phyloP scores from a whole-genome alignment of 495 filamentous ascomycete species.

The Penicillium canescens region DNA sequence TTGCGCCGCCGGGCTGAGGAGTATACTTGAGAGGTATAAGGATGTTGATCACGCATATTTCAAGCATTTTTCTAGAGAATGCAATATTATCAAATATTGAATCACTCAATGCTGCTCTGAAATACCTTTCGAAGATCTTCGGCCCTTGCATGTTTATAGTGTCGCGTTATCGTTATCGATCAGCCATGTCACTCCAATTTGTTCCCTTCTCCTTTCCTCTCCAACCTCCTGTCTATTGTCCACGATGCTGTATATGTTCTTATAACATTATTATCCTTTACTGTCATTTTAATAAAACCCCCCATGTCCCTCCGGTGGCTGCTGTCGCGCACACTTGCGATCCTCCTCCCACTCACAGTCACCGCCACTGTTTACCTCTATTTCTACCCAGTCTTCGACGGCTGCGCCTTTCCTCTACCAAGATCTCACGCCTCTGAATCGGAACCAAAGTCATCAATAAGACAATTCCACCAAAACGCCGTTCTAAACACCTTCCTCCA shows the following conservation, averaged over 20 bases:
- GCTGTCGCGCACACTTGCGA: conserved; percentile 59
- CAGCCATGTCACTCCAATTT: background rate
- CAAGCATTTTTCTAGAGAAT: no score
- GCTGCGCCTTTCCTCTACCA: conserved; percentile 78
- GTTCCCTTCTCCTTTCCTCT: conserved; percentile 1
- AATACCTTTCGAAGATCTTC: background rate
- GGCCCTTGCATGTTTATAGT: background rate
- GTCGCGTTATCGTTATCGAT: background rate
- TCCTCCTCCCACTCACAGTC: conserved; percentile 71
- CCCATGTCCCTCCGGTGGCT: conserved; percentile 57
- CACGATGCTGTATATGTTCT: conserved; percentile 24
- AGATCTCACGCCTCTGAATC: conserved; percentile 12
- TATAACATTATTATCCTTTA: conserved; percentile 13
- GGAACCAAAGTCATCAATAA: conserved; percentile 8
- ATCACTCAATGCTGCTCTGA: background rate
- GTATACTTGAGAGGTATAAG: background rate
- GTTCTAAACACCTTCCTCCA: conserved; percentile 49
- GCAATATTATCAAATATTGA: no score
- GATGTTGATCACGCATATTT: background rate
- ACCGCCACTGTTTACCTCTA: conserved; percentile 77
- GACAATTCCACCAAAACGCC: conserved; percentile 23
- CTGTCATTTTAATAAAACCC: conserved; percentile 6
- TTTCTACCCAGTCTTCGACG: conserved; percentile 79
- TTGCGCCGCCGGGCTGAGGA: no score
- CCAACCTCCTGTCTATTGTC: conserved; percentile 5